These are phyloP conservation scores for Solanum hybrid DNA, from an alignment of 305 asterid species.

Conservation along the genomic window DNA sequence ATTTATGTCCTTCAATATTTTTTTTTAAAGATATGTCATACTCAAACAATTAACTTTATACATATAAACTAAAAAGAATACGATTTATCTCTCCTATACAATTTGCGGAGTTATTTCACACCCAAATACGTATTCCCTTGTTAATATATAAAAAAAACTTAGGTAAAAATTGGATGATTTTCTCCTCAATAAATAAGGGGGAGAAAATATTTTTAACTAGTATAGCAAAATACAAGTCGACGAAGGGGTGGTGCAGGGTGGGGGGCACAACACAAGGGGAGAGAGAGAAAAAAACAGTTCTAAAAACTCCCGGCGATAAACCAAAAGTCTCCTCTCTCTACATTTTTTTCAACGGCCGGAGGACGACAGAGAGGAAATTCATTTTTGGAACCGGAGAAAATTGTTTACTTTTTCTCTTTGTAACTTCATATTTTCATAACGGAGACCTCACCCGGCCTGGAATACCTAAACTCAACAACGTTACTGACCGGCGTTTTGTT, in stretches of 20 bases:
- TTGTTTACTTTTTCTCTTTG: neutral
- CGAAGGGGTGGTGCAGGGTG: neutral
- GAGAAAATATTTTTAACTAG: neutral
- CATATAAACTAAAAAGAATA: neutral
- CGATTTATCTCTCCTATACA: neutral
- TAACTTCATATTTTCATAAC: neutral
- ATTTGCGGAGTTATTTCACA: neutral
- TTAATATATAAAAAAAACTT: too few relatives aligned
- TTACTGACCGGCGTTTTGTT: neutral
- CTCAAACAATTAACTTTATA: neutral
- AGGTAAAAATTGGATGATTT: neutral
- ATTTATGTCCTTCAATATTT: neutral
- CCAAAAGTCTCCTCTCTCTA: conserved; percentile 1
- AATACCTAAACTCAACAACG: neutral
- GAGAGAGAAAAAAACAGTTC: neutral
- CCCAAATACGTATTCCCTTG: neutral
- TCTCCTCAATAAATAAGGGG: neutral
- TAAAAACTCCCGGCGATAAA: conserved; percentile 4
- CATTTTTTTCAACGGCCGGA: neutral
- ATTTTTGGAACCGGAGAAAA: neutral
- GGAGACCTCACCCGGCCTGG: neutral
- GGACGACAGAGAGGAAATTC: neutral
- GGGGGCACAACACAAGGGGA: neutral
- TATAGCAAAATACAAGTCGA: neutral
- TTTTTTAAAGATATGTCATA: neutral